Evolutionary conservation across 2,329 filamentous ascomycete genomes (phyloP).

Genomic region (Colletotrichum sublineola): DNA sequence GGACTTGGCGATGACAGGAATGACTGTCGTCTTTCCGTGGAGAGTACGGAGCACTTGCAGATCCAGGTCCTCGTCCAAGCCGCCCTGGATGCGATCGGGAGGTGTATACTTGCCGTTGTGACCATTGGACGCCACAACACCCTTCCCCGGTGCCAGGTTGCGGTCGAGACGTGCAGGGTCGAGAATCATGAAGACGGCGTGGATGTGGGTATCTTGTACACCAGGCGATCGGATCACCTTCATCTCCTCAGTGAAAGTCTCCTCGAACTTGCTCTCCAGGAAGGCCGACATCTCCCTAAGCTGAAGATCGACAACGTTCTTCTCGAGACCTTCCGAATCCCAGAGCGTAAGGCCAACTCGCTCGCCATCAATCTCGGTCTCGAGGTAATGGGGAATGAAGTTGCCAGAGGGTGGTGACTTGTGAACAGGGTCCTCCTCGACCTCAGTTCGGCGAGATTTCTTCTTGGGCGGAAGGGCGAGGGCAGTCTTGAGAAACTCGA

Average conservation of each 20-base stretch:
- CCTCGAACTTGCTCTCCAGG: slow-evolving; percentile 97
- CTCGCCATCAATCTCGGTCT: slow-evolving; percentile 94
- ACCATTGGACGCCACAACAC: slow-evolving; percentile 63
- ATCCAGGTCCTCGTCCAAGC: slow-evolving; percentile 89
- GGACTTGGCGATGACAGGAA: slow-evolving; percentile 95
- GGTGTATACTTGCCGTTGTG: slow-evolving; percentile 62
- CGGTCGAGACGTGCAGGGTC: slow-evolving; percentile 88
- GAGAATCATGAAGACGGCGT: slow-evolving; percentile 92
- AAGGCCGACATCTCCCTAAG: slow-evolving; percentile 92
- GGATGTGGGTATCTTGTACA: slow-evolving; percentile 95
- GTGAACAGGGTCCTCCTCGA: slow-evolving; percentile 68
- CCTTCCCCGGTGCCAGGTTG: slow-evolving; percentile 79
- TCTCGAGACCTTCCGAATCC: slow-evolving; percentile 96
- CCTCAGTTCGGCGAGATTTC: slow-evolving; percentile 65
- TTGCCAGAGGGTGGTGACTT: slow-evolving; percentile 66
- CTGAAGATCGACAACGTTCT: slow-evolving; percentile 94
- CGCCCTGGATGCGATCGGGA: slow-evolving; percentile 67
- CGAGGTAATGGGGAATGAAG: slow-evolving; percentile 90
- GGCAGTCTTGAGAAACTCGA: slow-evolving; percentile 92
- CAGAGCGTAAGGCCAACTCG: slow-evolving; percentile 93
- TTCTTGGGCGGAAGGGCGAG: slow-evolving; percentile 87
- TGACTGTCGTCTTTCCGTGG: slow-evolving; percentile 93
- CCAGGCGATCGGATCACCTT: slow-evolving; percentile 95
- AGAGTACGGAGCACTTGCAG: slow-evolving; percentile 89
- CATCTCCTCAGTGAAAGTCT: slow-evolving; percentile 97